These are phyloP conservation scores for Vitis rupestris DNA, from an alignment of 164 flowering plant species.

Conservation along the genomic window DNA sequence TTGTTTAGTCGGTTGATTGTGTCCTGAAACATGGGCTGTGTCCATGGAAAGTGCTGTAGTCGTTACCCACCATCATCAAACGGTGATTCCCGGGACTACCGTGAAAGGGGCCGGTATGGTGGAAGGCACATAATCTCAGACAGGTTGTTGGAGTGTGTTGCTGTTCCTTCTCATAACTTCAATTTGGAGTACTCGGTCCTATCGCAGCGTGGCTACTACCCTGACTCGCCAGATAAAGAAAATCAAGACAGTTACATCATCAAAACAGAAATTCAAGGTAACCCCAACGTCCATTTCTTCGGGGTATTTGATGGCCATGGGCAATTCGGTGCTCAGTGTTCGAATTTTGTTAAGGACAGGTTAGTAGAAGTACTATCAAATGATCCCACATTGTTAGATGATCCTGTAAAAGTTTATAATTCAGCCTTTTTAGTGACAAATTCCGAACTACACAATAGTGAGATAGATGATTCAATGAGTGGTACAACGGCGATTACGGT, in stretches of 20 bases:
- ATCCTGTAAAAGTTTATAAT: constrained; percentile 72
- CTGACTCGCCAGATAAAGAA: constrained; percentile 80
- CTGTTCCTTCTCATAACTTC: constrained; percentile 70
- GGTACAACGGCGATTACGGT: constrained; percentile 96
- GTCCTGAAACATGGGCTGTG: constrained; percentile 67
- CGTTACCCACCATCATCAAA: constrained; percentile 44
- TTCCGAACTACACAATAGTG: constrained; percentile 63
- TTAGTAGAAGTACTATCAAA: constrained; percentile 56
- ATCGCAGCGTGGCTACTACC: constrained; percentile 85
- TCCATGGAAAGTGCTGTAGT: constrained; percentile 70
- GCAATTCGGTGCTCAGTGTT: constrained; percentile 73
- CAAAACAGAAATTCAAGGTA: constrained; percentile 65
- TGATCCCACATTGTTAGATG: constrained; percentile 56
- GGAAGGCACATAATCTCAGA: constrained; percentile 39
- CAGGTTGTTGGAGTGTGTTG: constrained; percentile 46
- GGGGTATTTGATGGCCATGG: constrained; percentile 99
- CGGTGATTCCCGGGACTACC: constrained; percentile 24
- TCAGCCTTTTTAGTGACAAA: constrained; percentile 63
- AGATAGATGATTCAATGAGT: constrained; percentile 91
- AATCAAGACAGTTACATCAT: constrained; percentile 90
- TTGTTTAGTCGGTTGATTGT: background rate
- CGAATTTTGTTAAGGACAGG: constrained; percentile 74
- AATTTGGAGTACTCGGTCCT: constrained; percentile 64
- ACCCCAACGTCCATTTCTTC: constrained; percentile 92
- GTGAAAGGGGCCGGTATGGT: constrained; percentile 17